These are phyloP conservation scores for Corynascus novoguineensis DNA, from an alignment of 495 filamentous ascomycete genomes.

Conservation along the genomic window DNA sequence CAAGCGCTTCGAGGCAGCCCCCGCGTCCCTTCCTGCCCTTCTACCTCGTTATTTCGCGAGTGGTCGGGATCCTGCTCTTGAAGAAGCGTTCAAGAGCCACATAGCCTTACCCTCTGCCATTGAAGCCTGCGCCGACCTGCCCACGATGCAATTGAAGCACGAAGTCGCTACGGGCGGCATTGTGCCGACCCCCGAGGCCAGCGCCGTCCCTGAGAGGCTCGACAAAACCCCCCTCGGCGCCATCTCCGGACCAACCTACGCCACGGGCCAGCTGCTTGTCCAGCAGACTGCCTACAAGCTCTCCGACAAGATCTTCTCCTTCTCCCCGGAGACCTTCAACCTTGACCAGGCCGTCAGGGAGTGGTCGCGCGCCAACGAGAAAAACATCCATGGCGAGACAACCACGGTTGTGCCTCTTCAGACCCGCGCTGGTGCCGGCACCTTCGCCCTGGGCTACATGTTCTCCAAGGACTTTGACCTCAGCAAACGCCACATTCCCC, in stretches of 20 bases:
- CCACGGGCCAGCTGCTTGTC: constrained; percentile 82
- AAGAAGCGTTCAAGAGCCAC: constrained; percentile 19
- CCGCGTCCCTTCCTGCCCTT: constrained; percentile 17
- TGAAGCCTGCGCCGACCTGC: constrained; percentile 6
- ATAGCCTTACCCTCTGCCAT: constrained; percentile 13
- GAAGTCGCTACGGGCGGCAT: constrained; percentile 22
- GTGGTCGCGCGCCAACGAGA: constrained; percentile 61
- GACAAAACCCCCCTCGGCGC: constrained; percentile 52
- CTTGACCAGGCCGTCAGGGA: constrained; percentile 72
- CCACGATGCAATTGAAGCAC: constrained; percentile 26
- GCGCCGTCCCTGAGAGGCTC: constrained; percentile 24
- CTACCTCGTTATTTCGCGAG: constrained; percentile 22
- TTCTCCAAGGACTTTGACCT: constrained; percentile 94
- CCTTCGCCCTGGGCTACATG: constrained; percentile 91
- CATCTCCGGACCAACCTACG: constrained; percentile 83
- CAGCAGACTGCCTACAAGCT: constrained; percentile 93
- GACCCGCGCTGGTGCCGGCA: constrained; percentile 81
- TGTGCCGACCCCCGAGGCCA: constrained; percentile 8
- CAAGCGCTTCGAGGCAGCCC: constrained; percentile 23
- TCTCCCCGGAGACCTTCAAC: constrained; percentile 89
- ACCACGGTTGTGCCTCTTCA: constrained; percentile 76
- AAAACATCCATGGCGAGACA: constrained; percentile 75
- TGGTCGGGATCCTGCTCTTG: constrained; percentile 17
- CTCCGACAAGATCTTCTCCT: constrained; percentile 94
- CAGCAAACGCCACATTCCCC: constrained; percentile 83